These are phyloP conservation scores for Termitomyces sp. DNA, from an alignment of 768 basidiomycete species.

Conservation along the genomic window DNA sequence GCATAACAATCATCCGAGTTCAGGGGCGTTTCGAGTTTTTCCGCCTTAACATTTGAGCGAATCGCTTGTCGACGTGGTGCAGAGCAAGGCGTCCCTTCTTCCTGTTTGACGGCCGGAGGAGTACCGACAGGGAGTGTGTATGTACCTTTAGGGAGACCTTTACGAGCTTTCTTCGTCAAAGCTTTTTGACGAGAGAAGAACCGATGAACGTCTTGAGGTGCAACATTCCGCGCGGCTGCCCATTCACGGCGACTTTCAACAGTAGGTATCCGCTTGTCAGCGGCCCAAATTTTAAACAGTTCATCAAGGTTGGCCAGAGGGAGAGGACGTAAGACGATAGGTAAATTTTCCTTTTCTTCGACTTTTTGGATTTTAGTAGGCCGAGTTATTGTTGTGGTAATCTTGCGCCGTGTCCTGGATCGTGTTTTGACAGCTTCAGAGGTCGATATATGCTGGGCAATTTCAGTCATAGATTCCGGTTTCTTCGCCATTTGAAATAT, in stretches of 20 bases:
- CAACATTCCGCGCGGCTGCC: constrained; percentile 32
- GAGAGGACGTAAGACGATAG: background rate
- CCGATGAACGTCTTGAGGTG: constrained; percentile 25
- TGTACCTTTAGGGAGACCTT: constrained; percentile 21
- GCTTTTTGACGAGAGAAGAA: constrained; percentile 34
- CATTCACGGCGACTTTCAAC: constrained; percentile 30
- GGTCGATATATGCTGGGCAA: constrained; percentile 8
- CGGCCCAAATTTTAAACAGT: constrained; percentile 29
- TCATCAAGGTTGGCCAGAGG: constrained; percentile 26
- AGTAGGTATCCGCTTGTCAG: constrained; percentile 32
- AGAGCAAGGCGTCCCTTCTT: background rate
- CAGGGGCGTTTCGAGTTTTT: background rate
- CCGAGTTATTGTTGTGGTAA: background rate
- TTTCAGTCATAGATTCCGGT: background rate
- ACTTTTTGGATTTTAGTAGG: background rate
- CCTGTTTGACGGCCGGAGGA: constrained; percentile 21
- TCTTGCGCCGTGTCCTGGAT: background rate
- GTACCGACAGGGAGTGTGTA: constrained; percentile 33
- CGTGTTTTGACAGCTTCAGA: constrained; percentile 12
- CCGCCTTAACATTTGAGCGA: background rate
- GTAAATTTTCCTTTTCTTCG: constrained; percentile 5
- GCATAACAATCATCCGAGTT: background rate
- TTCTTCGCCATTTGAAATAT: constrained; percentile 2
- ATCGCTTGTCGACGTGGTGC: background rate
- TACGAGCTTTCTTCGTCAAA: constrained; percentile 22